Evolutionary conservation across 164 flowering plant genomes (phyloP).

Genomic region (Aristolochia fimbriata): DNA sequence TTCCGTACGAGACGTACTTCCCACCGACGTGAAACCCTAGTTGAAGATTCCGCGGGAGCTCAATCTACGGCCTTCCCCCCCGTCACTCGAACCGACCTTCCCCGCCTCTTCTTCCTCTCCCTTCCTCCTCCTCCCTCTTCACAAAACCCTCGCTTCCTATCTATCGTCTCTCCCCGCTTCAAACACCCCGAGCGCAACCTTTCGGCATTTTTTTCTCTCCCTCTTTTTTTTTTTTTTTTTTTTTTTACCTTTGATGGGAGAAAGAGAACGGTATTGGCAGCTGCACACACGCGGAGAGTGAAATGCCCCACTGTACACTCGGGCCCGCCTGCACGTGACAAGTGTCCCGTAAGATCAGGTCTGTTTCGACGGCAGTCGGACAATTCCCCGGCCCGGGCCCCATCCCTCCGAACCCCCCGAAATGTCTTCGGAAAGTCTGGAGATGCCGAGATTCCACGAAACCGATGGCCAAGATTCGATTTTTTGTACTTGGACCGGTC

Average conservation of each 20-base stretch:
- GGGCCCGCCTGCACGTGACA: too few relatives aligned
- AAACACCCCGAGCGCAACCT: neutral
- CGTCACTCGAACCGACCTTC: neutral
- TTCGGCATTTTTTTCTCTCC: neutral
- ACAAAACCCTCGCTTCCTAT: slow-evolving; percentile 1
- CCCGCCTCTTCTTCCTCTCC: neutral
- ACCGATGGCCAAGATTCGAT: too few relatives aligned
- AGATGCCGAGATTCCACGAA: too few relatives aligned
- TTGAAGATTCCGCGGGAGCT: neutral
- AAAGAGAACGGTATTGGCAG: neutral
- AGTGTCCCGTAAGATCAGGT: too few relatives aligned
- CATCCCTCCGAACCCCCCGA: too few relatives aligned
- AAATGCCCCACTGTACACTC: too few relatives aligned
- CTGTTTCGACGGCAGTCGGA: too few relatives aligned
- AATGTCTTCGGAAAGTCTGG: too few relatives aligned
- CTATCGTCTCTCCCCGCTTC: neutral
- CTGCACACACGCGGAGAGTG: neutral
- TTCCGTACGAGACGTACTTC: too few relatives aligned
- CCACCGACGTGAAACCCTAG: neutral
- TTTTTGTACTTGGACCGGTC: too few relatives aligned
- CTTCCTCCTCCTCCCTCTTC: slow-evolving; percentile 2
- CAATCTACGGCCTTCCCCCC: neutral
- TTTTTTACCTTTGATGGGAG: neutral
- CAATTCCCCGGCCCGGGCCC: too few relatives aligned
- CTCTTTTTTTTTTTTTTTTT: neutral